Base-by-base conservation (phyloP, 164 flowering plant genomes). In the Protea cynaroides region DNA sequence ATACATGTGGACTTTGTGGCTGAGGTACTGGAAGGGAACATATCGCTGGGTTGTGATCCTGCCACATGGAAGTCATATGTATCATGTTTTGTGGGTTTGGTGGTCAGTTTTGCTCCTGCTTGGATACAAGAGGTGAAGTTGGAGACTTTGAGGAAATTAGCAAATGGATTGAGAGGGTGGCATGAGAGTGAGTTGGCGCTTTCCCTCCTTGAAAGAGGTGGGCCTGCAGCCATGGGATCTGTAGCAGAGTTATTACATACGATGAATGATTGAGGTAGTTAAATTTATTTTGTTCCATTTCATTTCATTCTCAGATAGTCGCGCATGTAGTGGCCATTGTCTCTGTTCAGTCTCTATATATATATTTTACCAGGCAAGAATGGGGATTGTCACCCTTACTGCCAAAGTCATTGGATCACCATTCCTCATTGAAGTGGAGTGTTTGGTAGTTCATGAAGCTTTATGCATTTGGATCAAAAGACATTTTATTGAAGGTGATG, bases 21-120 rank as follows among this genome's bases (percentile, higher is more conserved):
- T 0, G 79, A 82, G 37, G 96, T 81, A 2, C 65, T 90, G 57
- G 93, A 89, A 37, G 93, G 97, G 38, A 85, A 84, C 58, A 78
- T 93, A 63, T 79, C 87, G 3, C 84, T 89, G 3, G 90, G 90
- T 0, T 88, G 97, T 59, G 71, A 87, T 63, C 78, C 78, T 14
- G 83, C 79, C 0, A 89, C 91, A 0, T 90, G 97, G 98, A 81
- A 77, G 65, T 87, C 97, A 6, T 93, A 90, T 44, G 83, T 90
- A 0, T 82, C 86, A 2, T 82, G 97, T 55, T 80, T 83, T 18
- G 80, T 86, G 25, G 85, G 95, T 9, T 69, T 90, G 66, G 67
- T 87, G 36, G 91, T 90, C 59, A 71, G 77, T 25, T 82, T 80
- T 22, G 78, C 83, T 6, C 96, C 96, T 0, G 50, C 72, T 4